A percentile compares a stretch with the other conserved stretches of the same genome.
Conservation (phyloP, 1,284 basidiomycete genomes). For the Cutaneotrichosporon cutaneum region DNA sequence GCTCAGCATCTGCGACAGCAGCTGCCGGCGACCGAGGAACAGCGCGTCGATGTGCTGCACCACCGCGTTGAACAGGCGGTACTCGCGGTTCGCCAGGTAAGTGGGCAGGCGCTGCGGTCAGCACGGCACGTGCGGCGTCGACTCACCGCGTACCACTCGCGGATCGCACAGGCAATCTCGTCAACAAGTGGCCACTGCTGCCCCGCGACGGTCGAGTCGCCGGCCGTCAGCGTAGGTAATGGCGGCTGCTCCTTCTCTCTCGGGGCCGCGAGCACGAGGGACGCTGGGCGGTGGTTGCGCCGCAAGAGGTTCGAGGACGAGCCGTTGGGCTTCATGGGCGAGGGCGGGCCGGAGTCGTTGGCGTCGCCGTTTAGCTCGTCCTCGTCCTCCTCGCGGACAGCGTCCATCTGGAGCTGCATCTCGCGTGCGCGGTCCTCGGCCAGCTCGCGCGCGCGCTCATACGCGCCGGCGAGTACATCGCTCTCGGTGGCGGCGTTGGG, state of each 20-base stretch:
- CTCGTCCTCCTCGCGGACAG: constrained; percentile 73
- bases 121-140: neutral
- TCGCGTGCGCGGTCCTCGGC: constrained; percentile 33
- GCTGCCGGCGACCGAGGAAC: constrained; percentile 81
- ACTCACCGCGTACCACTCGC: constrained; percentile 85
- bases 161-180: constrained; percentile 91
- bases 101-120: constrained; percentile 65
- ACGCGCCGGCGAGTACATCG: constrained; percentile 68
- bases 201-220: constrained; percentile 83
- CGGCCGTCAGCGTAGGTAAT: constrained; percentile 85
- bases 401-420: constrained; percentile 57
- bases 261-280: constrained; percentile 29
- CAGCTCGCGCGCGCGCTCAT: constrained; percentile 33
- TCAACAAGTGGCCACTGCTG: constrained; percentile 85
- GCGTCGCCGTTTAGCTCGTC: constrained; percentile 46
- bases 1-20: constrained; percentile 83
- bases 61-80: constrained; percentile 82
- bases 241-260: constrained; percentile 75
- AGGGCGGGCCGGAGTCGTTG: constrained; percentile 4
- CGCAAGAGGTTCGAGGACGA: constrained; percentile 8
- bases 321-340: neutral
- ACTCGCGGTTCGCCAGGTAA: constrained; percentile 84
- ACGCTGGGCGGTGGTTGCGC: constrained; percentile 35
- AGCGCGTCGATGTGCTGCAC: constrained; percentile 87
- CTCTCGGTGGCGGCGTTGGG: constrained; percentile 88